Base-by-base conservation (phyloP, 495 filamentous ascomycete species). In the Chaetomium tenue region DNA sequence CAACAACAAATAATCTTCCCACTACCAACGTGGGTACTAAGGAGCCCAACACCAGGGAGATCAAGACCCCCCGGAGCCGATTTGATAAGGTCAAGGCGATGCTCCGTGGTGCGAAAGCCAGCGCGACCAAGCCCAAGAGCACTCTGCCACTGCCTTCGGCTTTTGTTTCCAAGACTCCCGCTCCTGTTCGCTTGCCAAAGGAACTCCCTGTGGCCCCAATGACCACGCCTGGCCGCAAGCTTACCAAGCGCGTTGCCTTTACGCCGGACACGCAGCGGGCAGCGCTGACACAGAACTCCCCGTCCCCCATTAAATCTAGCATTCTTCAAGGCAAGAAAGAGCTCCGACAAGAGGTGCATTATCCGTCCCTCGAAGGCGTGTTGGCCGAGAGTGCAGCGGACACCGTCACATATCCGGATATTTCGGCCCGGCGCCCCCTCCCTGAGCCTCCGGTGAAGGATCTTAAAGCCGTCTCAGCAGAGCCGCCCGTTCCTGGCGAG, bases 21-120 rank as follows among this genome's bases (percentile, higher is more conserved):
- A 51, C 64, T 8, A 25, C 53, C 12, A 60, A 12, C 23, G 18
- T 59, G 9, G 46, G 9, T 15, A 25, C 48, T 25, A 67, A 68
- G 64, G 57, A 67, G 46, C 37, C 48, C 11, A n/a, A 64, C 3
- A 8, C 64, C 2, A 70, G 63, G 44, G 66, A 74, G 61, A 61
- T 74, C 57, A 75, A 71, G 56, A 81, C 69, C 54, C 78, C 79
- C 11, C 65, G 20, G 37, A 72, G 76, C 67, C 76, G 75, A 55
- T 74, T 83, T 68, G 80, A 78, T 67, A 78, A 73, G 62, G 75
- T 83, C 66, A 83, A 80, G 60, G 82, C 81, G 37, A 78, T 84
- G 58, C 69, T 84, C 25, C 74, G 76, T 72, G 77, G 74, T 61
- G 68, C 66, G 63, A 82, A 73, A 60, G 53, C 75, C 1, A 73